Evolutionary conservation across 352 stramenopile genomes (phyloP).

Genomic region (Globisporangium emineosum): DNA sequence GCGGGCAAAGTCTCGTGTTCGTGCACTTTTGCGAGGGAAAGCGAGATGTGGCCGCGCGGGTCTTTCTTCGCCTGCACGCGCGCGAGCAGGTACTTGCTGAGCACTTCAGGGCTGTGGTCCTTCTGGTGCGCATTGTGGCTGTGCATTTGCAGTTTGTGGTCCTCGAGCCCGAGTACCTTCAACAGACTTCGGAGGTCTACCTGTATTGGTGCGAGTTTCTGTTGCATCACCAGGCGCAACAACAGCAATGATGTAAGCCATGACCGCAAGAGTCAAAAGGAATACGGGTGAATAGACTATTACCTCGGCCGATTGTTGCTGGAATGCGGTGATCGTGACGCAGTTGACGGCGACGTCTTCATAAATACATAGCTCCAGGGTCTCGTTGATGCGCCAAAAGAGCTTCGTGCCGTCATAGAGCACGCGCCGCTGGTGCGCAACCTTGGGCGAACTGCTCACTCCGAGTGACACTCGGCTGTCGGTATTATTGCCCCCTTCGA

Average conservation of each 20-base stretch:
- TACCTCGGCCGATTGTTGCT: constrained; percentile 41
- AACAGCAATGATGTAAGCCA: not conserved
- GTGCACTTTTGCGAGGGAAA: constrained; percentile 70
- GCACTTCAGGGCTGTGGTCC: constrained; percentile 31
- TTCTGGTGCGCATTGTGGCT: constrained; percentile 11
- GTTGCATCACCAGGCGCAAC: not conserved
- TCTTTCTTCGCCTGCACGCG: constrained; percentile 66
- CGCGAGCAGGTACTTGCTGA: constrained; percentile 71
- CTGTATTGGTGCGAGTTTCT: constrained; percentile 47
- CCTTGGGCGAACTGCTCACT: constrained; percentile 14
- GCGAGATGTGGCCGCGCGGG: constrained; percentile 31
- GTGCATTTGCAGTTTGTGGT: constrained; percentile 17
- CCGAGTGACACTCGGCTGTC: constrained; percentile 16
- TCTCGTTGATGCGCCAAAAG: constrained; percentile 88
- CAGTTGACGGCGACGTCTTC: constrained; percentile 67
- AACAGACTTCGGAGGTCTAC: constrained; percentile 55
- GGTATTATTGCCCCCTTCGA: constrained; percentile 39
- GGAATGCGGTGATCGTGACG: constrained; percentile 64
- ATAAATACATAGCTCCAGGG: constrained; percentile 80
- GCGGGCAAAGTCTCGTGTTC: constrained; percentile 59
- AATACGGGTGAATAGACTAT: not conserved
- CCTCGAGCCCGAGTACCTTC: constrained; percentile 32
- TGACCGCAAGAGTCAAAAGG: not conserved
- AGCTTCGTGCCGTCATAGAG: constrained; percentile 85
- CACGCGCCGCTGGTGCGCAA: constrained; percentile 43